Base-by-base conservation (phyloP, 1,139 yeast genomes). In the Protomyces pachydermus region DNA sequence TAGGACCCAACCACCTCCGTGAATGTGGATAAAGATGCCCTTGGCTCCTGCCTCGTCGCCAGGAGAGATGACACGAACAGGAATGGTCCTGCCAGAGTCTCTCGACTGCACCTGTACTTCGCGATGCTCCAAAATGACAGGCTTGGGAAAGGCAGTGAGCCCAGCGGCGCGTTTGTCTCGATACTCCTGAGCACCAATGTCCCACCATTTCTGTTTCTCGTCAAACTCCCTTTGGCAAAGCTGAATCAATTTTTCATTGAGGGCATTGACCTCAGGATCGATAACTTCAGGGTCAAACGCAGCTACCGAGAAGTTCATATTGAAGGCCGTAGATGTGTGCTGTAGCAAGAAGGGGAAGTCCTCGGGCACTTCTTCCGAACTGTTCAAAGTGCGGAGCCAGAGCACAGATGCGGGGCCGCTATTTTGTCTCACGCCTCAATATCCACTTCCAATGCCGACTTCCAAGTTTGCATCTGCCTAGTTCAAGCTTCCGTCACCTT, bases 1-100 rank as follows among this genome's bases (percentile, higher is more conserved):
- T 4, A 54, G 38, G 38, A 54, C 57, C 57, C 57, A 54, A 14
- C 57, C 57, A 5, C 57, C 57, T 14, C 57, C 57, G n/a, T 54
- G 57, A 12, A 54, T 54, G 35, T 54, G 57, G 6, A 54, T 20
- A 18, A 23, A 54, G n/a, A 54, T 54, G 32, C 57, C 57, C 23
- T 37, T 14, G 9, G 39, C 39, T 23, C n/a, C 25, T 32, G 45
- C 48, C 18, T 54, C 48, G 4, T 42, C 48, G 48, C 48, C 25
- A 12, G 48, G 34, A 37, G 18, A 16, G 34, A 54, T 35, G 9
- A 39, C 18, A 1, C 57, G 46, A 32, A 54, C 34, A 10, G 32
- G 46, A 20, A 54, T 38, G 16, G 57, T 37, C 20, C 57, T 20
- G 32, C 50, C 57, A 1, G 38, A 34, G 10, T 54, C 50, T 6